Evolutionary conservation across 2,329 filamentous ascomycete genomes (phyloP), one percentile per base, ranked within the genome.

Genomic region (Corinectria fuckeliana): DNA sequence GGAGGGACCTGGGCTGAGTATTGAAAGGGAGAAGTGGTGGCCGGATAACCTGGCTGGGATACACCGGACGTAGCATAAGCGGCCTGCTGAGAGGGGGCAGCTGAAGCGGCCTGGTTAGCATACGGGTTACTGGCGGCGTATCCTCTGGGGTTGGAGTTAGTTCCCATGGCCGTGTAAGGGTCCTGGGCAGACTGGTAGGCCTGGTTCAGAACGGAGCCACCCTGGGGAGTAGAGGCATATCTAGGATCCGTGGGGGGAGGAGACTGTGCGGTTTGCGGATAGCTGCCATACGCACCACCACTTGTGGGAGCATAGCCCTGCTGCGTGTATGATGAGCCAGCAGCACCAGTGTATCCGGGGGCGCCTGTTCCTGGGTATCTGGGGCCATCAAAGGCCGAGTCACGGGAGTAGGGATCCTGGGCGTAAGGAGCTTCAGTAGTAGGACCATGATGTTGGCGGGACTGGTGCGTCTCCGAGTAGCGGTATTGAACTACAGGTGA

Each of bases 401-500:
- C 80, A 69, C 77, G 76, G 58, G 72, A 66, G 64, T 79, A 77
- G 20, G 71, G 69, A 48, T 77, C 75, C 61, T 69, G 56, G 56
- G 69, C 69, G 60, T 72, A 76, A 25, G 73, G 72, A 70, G 67
- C 71, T 69, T 75, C 73, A 50, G 80, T 80, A 36, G 81, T 80
- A 36, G 81, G 81, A 56, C 81, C 81, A 65, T 78, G 78, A 62
- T 82, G 77, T 68, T 83, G 81, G 55, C 81, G 78, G 60, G 79
- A 77, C 68, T 78, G 76, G 54, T 78, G 76, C 41, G 81, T 82
- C 75, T 84, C 78, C 62, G 83, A 85, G 72, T 84, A 80, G 74
- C 81, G 81, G 71, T 85, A 85, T 74, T 83, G 81, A 72, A 80
- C 84, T 86, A 78, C 72, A 74, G 80, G 80, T 72, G 81, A 82